phyloP scores from a whole-genome alignment of 2,329 filamentous ascomycete species.

The Microdochium nivale region DNA sequence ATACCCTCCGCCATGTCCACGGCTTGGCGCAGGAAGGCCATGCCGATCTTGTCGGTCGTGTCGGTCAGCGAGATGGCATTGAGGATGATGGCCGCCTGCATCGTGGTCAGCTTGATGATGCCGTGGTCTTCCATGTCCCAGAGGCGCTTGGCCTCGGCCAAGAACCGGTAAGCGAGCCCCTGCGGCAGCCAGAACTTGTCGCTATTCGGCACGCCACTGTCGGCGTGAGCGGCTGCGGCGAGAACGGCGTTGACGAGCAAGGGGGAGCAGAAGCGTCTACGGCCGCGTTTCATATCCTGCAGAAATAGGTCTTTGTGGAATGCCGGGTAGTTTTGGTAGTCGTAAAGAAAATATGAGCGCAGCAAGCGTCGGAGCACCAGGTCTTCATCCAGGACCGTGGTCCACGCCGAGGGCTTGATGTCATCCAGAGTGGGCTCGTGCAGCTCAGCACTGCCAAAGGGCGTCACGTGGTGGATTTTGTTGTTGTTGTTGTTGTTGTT shows the following conservation, averaged over 20 bases:
- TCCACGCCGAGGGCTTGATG: constrained; percentile 25
- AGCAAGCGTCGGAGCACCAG: constrained; percentile 23
- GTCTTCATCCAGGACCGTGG: constrained; percentile 23
- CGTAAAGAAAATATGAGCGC: constrained; percentile 18
- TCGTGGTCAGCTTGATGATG: constrained; percentile 17
- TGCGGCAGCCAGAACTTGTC: constrained; percentile 25
- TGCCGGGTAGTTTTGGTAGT: constrained; percentile 24
- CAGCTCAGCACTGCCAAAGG: constrained; percentile 24
- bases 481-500: too few species aligned
- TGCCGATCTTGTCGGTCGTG: constrained; percentile 27
- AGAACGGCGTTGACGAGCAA: constrained; percentile 29
- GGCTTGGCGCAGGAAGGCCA: constrained; percentile 20
- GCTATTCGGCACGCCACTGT: constrained; percentile 23
- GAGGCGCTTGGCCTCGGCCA: constrained; percentile 25
- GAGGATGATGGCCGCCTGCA: constrained; percentile 24
- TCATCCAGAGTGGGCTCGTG: constrained; percentile 22
- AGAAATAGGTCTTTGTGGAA: constrained; percentile 31
- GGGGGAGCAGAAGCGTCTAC: constrained; percentile 25
- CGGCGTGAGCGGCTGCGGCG: constrained; percentile 7
- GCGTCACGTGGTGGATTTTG: constrained; percentile 19
- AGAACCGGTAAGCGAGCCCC: constrained; percentile 23
- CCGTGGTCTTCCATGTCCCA: constrained; percentile 20
- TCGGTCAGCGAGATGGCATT: constrained; percentile 18
- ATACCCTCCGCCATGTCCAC: constrained; percentile 22
- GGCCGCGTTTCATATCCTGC: constrained; percentile 23